Percentiles rank a stretch among this genome's conserved stretches.
Conservation (phyloP, 768 basidiomycete species). For the Amanita exitialis region DNA sequence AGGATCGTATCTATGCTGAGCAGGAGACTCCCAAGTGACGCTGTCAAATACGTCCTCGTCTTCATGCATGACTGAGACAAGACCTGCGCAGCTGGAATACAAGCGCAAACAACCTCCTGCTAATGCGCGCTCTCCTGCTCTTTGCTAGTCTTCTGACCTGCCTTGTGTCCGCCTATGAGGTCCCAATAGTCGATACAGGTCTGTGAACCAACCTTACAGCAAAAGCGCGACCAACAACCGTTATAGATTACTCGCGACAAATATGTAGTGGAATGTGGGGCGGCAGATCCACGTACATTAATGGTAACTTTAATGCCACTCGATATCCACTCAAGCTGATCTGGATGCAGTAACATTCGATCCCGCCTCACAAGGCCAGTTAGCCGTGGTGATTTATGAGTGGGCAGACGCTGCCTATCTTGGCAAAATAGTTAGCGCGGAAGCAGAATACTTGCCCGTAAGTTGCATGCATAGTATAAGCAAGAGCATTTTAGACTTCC, state of each 20-base stretch:
- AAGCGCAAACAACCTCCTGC: constrained; percentile 22
- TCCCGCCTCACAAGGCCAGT: constrained; percentile 66
- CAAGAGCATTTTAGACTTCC: background rate
- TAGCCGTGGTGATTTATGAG: constrained; percentile 94
- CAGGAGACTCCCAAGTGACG: constrained; percentile 81
- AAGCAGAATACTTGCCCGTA: constrained; percentile 54
- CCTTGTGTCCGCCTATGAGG: constrained; percentile 42
- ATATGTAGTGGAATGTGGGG: constrained; percentile 97
- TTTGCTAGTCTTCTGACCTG: constrained; percentile 18
- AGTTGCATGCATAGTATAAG: constrained; percentile 19
- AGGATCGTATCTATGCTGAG: constrained; percentile 40
- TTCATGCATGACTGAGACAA: constrained; percentile 50
- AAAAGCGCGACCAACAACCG: background rate
- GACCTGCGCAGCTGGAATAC: constrained; percentile 17
- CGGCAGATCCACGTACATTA: constrained; percentile 67
- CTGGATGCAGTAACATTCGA: constrained; percentile 62
- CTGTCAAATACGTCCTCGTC: constrained; percentile 89
- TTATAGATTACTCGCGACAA: constrained; percentile 69
- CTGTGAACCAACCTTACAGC: constrained; percentile 9
- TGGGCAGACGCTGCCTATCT: constrained; percentile 84
- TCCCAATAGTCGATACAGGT: constrained; percentile 57
- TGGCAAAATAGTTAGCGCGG: constrained; percentile 53
- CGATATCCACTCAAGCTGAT: constrained; percentile 4
- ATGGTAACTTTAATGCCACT: constrained; percentile 42
- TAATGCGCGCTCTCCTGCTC: constrained; percentile 12